A percentile compares a stretch with the other conserved stretches of the same genome.
phyloP scores from a whole-genome alignment of 1,284 basidiomycete genomes.

The Fistulinella cinereoalba region DNA sequence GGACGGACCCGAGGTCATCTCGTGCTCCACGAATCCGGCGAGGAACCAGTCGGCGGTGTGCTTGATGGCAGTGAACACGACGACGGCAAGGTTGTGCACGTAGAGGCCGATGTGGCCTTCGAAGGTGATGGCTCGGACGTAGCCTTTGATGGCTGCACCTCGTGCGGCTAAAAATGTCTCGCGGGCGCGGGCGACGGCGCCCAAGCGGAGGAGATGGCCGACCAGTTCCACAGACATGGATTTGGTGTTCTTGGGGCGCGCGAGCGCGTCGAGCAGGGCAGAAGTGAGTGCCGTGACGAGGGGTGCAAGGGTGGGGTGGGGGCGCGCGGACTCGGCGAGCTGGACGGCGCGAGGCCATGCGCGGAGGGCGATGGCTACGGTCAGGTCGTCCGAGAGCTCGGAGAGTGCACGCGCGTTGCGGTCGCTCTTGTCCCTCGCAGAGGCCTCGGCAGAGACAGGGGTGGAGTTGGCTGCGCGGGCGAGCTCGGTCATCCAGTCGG shows the following conservation, averaged over 20 bases:
- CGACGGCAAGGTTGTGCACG: slow-evolving; percentile 76
- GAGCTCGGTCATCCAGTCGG: slow-evolving; percentile 70
- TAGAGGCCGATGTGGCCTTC: slow-evolving; percentile 88
- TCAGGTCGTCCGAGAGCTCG: slow-evolving; percentile 89
- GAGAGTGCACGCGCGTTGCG: slow-evolving; percentile 82
- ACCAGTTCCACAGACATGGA: slow-evolving; percentile 72
- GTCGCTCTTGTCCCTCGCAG: slow-evolving; percentile 68
- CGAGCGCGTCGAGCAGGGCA: slow-evolving; percentile 73
- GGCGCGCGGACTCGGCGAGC: slow-evolving; percentile 82
- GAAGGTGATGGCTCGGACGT: slow-evolving; percentile 84
- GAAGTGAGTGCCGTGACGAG: slow-evolving; percentile 71
- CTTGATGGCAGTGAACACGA: slow-evolving; percentile 87
- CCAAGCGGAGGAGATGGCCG: slow-evolving; percentile 69
- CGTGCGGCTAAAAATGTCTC: slow-evolving; percentile 83
- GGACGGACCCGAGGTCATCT: slow-evolving; percentile 82
- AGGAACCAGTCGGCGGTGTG: slow-evolving; percentile 99
- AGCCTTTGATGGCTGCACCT: slow-evolving; percentile 68
- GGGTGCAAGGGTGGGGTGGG: slow-evolving; percentile 59
- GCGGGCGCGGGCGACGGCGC: slow-evolving; percentile 77
- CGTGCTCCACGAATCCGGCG: slow-evolving; percentile 91
- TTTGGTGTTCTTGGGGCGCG: slow-evolving; percentile 77
- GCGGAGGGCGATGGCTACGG: slow-evolving; percentile 86
- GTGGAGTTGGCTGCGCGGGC: slow-evolving; percentile 37
- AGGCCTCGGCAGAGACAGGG: slow-evolving; percentile 14
- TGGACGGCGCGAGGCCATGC: slow-evolving; percentile 86